Evolutionary conservation across 805 yeast species (phyloP).

Genomic region (Saturnispora zaruensis): DNA sequence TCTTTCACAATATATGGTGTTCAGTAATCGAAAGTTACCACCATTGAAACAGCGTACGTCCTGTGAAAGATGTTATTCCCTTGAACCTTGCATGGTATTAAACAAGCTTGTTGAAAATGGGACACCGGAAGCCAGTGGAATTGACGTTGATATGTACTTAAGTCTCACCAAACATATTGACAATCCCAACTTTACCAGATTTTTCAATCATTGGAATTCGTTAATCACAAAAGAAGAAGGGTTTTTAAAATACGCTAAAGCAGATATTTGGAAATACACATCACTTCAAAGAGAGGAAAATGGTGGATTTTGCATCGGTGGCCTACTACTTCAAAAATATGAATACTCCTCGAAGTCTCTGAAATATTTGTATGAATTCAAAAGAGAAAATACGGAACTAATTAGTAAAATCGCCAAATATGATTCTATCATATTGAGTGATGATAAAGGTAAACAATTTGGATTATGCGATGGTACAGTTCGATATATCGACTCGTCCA

Average conservation of each 20-base stretch:
- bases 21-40: conserved; percentile 45
- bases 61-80: conserved; percentile 55
- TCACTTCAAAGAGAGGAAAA: conserved; percentile 49
- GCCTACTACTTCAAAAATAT: conserved; percentile 34
- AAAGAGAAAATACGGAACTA: conserved; percentile 25
- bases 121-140: conserved; percentile 43
- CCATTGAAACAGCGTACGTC: conserved; percentile 40
- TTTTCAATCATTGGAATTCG: conserved; percentile 66
- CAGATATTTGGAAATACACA: conserved; percentile 62
- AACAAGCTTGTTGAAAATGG: conserved; percentile 57
- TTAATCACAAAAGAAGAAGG: conserved; percentile 69
- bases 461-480: conserved; percentile 61
- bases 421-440: conserved; percentile 70
- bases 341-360: conserved; percentile 14
- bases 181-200: conserved; percentile 37
- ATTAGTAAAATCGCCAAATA: conserved; percentile 42
- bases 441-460: conserved; percentile 51
- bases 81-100: conserved; percentile 54
- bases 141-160: conserved; percentile 39
- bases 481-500: conserved; percentile 32
- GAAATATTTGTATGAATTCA: conserved; percentile 41
- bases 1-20: conserved; percentile 50
- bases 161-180: conserved; percentile 39
- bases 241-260: conserved; percentile 39
- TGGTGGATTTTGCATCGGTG: conserved; percentile 52